These are phyloP conservation scores for Niebla homalea DNA, from an alignment of 495 filamentous ascomycete genomes.

Conservation along the genomic window DNA sequence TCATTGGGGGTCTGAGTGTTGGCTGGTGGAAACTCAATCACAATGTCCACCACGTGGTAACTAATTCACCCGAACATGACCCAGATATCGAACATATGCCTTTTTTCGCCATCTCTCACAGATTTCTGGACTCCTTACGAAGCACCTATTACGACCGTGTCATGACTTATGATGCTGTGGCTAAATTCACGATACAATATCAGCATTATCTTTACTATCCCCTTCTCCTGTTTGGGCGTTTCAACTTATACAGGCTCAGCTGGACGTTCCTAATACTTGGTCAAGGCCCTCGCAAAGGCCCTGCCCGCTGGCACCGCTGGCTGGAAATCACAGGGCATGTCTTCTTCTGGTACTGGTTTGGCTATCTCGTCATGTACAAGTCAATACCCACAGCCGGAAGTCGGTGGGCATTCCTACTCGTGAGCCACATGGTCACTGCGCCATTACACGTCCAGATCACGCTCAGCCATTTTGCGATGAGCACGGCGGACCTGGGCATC, in stretches of 20 bases:
- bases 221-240: slow-evolving; percentile 73
- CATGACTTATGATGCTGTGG: slow-evolving; percentile 71
- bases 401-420: slow-evolving; percentile 62
- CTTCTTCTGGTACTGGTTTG: slow-evolving; percentile 94
- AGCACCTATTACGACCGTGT: slow-evolving; percentile 83
- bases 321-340: slow-evolving; percentile 68
- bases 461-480: slow-evolving; percentile 94
- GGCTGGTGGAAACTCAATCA: slow-evolving; percentile 98
- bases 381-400: slow-evolving; percentile 55
- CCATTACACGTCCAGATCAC: slow-evolving; percentile 93
- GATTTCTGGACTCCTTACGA: slow-evolving; percentile 60
- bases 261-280: slow-evolving; percentile 70
- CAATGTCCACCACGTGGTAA: slow-evolving; percentile 97
- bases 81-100: slow-evolving; percentile 96
- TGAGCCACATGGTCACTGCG: slow-evolving; percentile 78
- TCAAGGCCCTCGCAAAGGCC: slow-evolving; percentile 65
- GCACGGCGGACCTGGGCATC: slow-evolving; percentile 74
- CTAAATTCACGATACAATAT: slow-evolving; percentile 55
- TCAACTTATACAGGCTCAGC: slow-evolving; percentile 79
- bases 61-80: slow-evolving; percentile 92
- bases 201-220: slow-evolving; percentile 82
- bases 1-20: slow-evolving; percentile 74
- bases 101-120: slow-evolving; percentile 84
- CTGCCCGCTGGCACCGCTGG: slow-evolving; percentile 81
- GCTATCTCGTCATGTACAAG: slow-evolving; percentile 70